Evolutionary conservation across 108 stramenopile genomes (phyloP), one percentile per base, ranked within the genome.

Genomic region (Licmophora abbreviata): DNA sequence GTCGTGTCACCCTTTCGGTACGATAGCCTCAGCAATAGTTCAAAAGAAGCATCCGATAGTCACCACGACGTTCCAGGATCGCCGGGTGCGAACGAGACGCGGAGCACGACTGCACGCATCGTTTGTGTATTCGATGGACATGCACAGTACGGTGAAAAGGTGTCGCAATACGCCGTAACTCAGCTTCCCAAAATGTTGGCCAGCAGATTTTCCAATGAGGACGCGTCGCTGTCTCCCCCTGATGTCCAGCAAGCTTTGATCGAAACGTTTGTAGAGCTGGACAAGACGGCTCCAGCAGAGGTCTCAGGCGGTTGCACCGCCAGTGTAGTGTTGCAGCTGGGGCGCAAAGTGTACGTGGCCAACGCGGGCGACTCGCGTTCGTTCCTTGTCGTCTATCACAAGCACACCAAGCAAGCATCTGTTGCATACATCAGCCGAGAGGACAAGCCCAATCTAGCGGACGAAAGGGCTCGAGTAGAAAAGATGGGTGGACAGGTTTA

Each of bases 61-160:
- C n/a, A 10, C 9, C 14, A n/a, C 12, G n/a, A 10, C 10, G 25
- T 29, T 5, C 22, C 30, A 46, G 49, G 48, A n/a, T n/a, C n/a
- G n/a, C n/a, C n/a, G n/a, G 55, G 41, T 21, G 25, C 24, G 18
- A 14, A 18, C 4, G 28, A 42, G n/a, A 22, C 20, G 17, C 22
- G 43, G 29, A 48, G 12, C 29, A 21, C 18, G 26, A 40, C 38
- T 35, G 12, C 43, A 54, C 62, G 71, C 57, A 57, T 91, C 29
- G 32, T 92, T 34, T 85, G 83, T 9, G 77, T 81, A 21, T 92
- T 87, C 67, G 90, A 92, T 69, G 90, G 90, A 2, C 90, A 92
- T 55, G 90, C 79, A 8, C 44, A 46, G 25, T 47, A 38, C 18
- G 90, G 90, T 33, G 85, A 92, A 56, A 48, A 44, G n/a, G 83